phyloP scores from a whole-genome alignment of 176 grass and related monocot genomes.

The Bonia amplexicaulis region DNA sequence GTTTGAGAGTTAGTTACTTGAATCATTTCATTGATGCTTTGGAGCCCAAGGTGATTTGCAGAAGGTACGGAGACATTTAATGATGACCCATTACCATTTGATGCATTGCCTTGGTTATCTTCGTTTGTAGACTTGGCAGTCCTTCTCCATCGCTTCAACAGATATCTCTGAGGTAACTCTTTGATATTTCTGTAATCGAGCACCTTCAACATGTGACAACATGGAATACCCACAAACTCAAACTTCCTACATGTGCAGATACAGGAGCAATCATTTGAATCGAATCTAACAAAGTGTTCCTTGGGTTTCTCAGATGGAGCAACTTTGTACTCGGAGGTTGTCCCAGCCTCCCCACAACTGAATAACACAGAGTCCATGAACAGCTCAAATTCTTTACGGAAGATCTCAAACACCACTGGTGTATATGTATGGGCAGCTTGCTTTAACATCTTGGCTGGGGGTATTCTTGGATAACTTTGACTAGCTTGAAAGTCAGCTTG shows the following conservation, averaged over 20 bases:
- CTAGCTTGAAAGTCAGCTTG: constrained; percentile 99
- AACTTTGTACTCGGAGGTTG: constrained; percentile 75
- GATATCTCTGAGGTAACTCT: constrained; percentile 82
- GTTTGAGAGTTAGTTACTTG: constrained; percentile 39
- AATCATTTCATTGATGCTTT: constrained; percentile 41
- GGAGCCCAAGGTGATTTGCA: constrained; percentile 43
- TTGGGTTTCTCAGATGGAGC: constrained; percentile 78
- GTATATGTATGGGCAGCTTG: constrained; percentile 95
- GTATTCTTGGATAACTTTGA: constrained; percentile 98
- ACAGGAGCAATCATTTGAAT: constrained; percentile 78
- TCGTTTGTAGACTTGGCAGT: constrained; percentile 69
- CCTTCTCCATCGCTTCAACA: constrained; percentile 93
- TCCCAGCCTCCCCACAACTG: constrained; percentile 63
- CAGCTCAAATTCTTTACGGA: constrained; percentile 93
- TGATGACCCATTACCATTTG: constrained; percentile 34
- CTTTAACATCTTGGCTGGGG: constrained; percentile 88
- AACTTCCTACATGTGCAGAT: constrained; percentile 92
- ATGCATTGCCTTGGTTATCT: constrained; percentile 39
- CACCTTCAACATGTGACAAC: constrained; percentile 92
- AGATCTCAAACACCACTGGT: constrained; percentile 95
- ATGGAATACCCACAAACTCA: constrained; percentile 90
- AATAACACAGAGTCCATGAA: constrained; percentile 97
- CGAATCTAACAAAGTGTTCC: constrained; percentile 84
- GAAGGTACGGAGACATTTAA: constrained; percentile 31
- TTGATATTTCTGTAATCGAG: constrained; percentile 98